Conservation (phyloP, 129 eudicot species). For the Flaveria sonorensis region DNA sequence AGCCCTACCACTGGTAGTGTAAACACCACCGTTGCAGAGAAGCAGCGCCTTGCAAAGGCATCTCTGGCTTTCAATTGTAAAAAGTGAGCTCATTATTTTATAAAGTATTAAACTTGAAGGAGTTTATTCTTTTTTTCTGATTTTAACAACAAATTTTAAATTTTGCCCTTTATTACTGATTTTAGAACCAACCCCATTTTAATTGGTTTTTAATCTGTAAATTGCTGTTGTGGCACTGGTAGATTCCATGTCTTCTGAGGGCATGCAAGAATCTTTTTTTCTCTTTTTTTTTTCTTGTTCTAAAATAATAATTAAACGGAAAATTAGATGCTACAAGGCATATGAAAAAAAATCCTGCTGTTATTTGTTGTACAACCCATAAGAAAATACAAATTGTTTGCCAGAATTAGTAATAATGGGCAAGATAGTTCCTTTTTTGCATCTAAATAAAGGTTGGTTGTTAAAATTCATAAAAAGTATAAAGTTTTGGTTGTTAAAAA, state of each 20-base stretch:
- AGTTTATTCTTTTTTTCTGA: neutral
- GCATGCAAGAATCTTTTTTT: neutral
- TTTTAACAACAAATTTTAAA: neutral
- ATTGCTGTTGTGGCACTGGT: neutral
- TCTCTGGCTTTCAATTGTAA: constrained; percentile 93
- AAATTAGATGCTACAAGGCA: neutral
- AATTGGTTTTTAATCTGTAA: neutral
- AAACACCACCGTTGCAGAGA: constrained; percentile 74
- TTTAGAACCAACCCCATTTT: neutral
- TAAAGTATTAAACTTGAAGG: neutral
- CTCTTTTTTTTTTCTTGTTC: too few species aligned
- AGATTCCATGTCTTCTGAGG: neutral
- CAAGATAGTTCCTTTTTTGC: neutral
- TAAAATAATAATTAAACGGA: neutral
- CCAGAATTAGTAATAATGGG: neutral
- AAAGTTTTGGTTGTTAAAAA: too few species aligned
- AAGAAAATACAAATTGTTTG: neutral
- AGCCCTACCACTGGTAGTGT: constrained; percentile 99
- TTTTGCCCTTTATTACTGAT: neutral
- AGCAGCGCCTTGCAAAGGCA: constrained; percentile 84
- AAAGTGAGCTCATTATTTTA: constrained; percentile 52
- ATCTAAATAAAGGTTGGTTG: neutral
- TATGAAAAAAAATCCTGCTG: neutral
- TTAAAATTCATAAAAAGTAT: neutral
- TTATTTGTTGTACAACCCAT: too few species aligned